A percentile compares a stretch with the other conserved stretches of the same genome.
These are phyloP conservation scores for Phytopythium vexans DNA, from an alignment of 352 stramenopile species.

Conservation along the genomic window DNA sequence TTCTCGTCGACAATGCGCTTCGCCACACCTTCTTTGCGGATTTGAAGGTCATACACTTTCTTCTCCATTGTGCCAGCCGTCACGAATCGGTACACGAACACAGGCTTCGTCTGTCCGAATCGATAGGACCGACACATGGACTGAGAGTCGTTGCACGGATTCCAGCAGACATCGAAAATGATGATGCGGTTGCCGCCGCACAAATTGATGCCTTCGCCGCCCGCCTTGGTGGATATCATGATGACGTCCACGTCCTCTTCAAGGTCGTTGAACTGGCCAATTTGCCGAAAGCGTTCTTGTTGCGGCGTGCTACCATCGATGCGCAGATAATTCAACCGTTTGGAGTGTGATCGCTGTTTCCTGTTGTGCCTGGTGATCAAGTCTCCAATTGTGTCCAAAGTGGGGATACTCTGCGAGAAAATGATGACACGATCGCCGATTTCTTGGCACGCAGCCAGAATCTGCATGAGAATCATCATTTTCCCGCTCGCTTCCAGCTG, in stretches of 20 bases:
- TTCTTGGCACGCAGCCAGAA: constrained; percentile 62
- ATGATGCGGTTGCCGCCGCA: constrained; percentile 88
- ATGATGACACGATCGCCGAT: constrained; percentile 85
- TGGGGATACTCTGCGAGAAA: constrained; percentile 89
- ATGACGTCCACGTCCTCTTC: constrained; percentile 82
- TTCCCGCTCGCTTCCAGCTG: constrained; percentile 78
- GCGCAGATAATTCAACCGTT: constrained; percentile 60
- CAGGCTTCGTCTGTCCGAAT: constrained; percentile 89
- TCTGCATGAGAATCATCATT: constrained; percentile 84
- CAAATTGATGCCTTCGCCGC: constrained; percentile 87
- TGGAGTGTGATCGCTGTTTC: constrained; percentile 34
- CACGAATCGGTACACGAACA: constrained; percentile 93
- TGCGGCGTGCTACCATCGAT: constrained; percentile 83
- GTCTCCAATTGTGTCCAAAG: constrained; percentile 71
- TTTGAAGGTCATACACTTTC: constrained; percentile 90
- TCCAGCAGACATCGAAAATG: constrained; percentile 92
- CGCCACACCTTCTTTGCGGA: constrained; percentile 85
- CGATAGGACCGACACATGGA: constrained; percentile 93
- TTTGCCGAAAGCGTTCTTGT: constrained; percentile 76
- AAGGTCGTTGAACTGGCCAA: constrained; percentile 78
- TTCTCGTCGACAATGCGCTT: constrained; percentile 90
- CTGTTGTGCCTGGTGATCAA: constrained; percentile 71
- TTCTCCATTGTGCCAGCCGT: constrained; percentile 92
- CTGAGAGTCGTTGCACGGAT: constrained; percentile 89
- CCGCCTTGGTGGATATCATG: constrained; percentile 86